phyloP scores from a whole-genome alignment of 2,329 filamentous ascomycete genomes.

The Scortechinia acanthostroma region DNA sequence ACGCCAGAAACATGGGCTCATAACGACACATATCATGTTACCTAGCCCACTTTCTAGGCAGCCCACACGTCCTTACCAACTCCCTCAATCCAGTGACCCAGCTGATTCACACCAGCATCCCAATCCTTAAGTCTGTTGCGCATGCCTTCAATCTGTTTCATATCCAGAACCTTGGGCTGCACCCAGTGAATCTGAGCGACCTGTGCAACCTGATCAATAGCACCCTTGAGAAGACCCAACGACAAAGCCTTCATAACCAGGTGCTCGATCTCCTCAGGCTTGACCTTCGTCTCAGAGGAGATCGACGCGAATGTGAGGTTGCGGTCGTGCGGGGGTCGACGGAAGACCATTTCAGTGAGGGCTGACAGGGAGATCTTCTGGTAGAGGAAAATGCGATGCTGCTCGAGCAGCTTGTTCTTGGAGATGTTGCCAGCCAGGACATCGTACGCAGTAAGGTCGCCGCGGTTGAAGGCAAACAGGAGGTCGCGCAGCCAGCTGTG shows the following conservation, averaged over 20 bases:
- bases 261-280: slow-evolving; percentile 88
- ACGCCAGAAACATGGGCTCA: too few species aligned
- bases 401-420: slow-evolving; percentile 71
- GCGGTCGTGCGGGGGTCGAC: slow-evolving; percentile 87
- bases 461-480: slow-evolving; percentile 95
- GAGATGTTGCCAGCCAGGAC: slow-evolving; percentile 73
- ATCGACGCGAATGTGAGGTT: slow-evolving; percentile 89
- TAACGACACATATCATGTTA: too few species aligned
- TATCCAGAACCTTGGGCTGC: slow-evolving; percentile 93
- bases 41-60: too few species aligned
- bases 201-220: slow-evolving; percentile 92
- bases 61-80: slow-evolving; percentile 95
- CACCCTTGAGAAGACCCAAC: slow-evolving; percentile 79
- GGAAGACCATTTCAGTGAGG: slow-evolving; percentile 92
- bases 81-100: slow-evolving; percentile 94
- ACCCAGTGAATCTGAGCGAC: slow-evolving; percentile 97
- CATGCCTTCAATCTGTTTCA: slow-evolving; percentile 92
- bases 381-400: slow-evolving; percentile 78
- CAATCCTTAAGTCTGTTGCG: slow-evolving; percentile 80
- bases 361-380: slow-evolving; percentile 98
- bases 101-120: slow-evolving; percentile 90
- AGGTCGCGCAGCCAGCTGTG: slow-evolving; percentile 87
- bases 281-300: slow-evolving; percentile 84
- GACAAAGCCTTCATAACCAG: slow-evolving; percentile 98
- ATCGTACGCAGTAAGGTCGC: slow-evolving; percentile 83